Evolutionary conservation across 148 eudicot genomes (phyloP), one percentile per base, ranked within the genome.

Genomic region (Suaeda aralocaspica): DNA sequence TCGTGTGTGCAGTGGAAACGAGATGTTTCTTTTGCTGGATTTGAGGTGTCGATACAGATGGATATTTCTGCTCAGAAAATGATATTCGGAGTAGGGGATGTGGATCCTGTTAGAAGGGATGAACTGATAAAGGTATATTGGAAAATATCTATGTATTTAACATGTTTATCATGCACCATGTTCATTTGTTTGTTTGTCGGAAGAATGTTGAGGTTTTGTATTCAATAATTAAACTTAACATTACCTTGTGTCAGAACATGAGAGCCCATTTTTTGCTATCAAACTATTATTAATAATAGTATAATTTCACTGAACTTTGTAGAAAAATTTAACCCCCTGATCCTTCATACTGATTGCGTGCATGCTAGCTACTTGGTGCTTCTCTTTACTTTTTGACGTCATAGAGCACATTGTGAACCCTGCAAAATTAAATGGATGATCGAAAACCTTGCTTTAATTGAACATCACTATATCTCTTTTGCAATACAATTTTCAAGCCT

Each of bases 11-110:
- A 94, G 98, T 94, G 97, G 98, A 89, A 90, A 74, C 77, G 98
- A 75, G 98, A 94, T 77, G 97, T 94, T 72, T 96, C 97, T 55
- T 94, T 94, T 83, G 97, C 98, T 79, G 98, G 98, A 48, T 94
- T 88, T 79, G 96, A 91, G 79, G 96, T 94, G 73, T 87, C 97
- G 8, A 94, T 94, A 73, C 98, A 94, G 75, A 91, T 94, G 91
- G 95, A 94, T 74, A 68, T 94, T 65, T 91, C 98, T 67, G 97
- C 97, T 85, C 87, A 94, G 76, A 91, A 94, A 77, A 94, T 94
- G 98, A 87, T 89, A 67, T 91, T 75, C 64, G 98, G 98, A 24
- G 92, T 94, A 26, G 74, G 82, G 19, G 98, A 88, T 49, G 75
- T 86, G 67, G 87, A 87, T 77, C 89, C 97, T 56, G 81, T 76